Conservation (phyloP, 2,329 filamentous ascomycete species). For the Hymenoscyphus repandus region DNA sequence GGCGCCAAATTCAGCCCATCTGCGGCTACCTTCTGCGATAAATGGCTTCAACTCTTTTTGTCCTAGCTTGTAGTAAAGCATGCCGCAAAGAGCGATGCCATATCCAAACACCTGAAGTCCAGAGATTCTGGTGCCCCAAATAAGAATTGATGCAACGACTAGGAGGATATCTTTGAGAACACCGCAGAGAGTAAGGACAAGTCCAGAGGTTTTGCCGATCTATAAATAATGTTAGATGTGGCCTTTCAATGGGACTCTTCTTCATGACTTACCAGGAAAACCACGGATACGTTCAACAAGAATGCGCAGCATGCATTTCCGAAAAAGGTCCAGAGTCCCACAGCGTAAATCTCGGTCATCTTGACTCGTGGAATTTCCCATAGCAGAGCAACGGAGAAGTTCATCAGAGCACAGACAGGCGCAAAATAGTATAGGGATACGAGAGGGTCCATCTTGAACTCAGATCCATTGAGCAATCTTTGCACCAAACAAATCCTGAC, state of each 20-base stretch:
- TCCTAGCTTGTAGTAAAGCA: slow-evolving; percentile 83
- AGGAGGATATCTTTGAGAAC: slow-evolving; percentile 53
- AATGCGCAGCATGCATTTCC: slow-evolving; percentile 75
- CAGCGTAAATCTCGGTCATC: slow-evolving; percentile 65
- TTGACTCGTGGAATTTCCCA: slow-evolving; percentile 68
- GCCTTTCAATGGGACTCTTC: too few relatives aligned
- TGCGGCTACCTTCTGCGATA: slow-evolving; percentile 63
- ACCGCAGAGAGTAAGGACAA: slow-evolving; percentile 81
- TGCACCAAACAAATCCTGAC: slow-evolving; percentile 81
- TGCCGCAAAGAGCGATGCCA: slow-evolving; percentile 68
- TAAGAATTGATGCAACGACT: slow-evolving; percentile 70
- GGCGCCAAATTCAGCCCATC: slow-evolving; percentile 82
- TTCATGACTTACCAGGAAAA: slow-evolving; percentile 65
- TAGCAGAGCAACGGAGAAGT: slow-evolving; percentile 66
- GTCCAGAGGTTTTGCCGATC: slow-evolving; percentile 65
- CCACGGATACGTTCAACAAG: slow-evolving; percentile 77
- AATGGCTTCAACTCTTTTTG: slow-evolving; percentile 80
- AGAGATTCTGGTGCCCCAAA: slow-evolving; percentile 73
- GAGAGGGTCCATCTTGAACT: slow-evolving; percentile 89
- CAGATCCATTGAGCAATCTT: slow-evolving; percentile 71
- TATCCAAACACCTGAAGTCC: slow-evolving; percentile 76
- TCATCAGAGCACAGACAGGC: slow-evolving; percentile 77
- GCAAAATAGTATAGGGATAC: slow-evolving; percentile 90
- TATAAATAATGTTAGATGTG: slow-evolving; percentile 7
- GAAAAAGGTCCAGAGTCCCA: slow-evolving; percentile 68